A percentile compares a stretch with the other conserved stretches of the same genome.
phyloP scores from a whole-genome alignment of 2,329 filamentous ascomycete genomes.

The Phyllosticta paracitricarpa region DNA sequence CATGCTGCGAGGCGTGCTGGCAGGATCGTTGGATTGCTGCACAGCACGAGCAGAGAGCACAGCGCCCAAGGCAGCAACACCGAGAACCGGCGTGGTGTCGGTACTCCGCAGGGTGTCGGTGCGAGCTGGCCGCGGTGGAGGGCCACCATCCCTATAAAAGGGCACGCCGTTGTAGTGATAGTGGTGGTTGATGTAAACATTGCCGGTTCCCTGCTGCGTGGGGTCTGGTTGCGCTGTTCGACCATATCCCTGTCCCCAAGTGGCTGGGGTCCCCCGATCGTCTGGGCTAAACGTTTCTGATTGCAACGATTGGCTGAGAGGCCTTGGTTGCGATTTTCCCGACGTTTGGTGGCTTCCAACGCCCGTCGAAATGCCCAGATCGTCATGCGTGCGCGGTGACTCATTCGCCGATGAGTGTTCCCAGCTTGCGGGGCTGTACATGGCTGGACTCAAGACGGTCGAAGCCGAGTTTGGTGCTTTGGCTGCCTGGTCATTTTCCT shows the following conservation, averaged over 20 bases:
- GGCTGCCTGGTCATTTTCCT: not conserved
- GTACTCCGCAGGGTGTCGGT: constrained; percentile 5
- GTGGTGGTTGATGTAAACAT: constrained; percentile 9
- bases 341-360: not conserved
- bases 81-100: constrained; percentile 24
- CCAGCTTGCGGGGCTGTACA: constrained; percentile 6
- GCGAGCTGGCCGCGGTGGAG: not conserved
- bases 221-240: constrained; percentile 1
- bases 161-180: constrained; percentile 10
- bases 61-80: constrained; percentile 23
- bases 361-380: constrained; percentile 7
- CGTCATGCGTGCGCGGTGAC: constrained; percentile 3
- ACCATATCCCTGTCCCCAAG: constrained; percentile 5
- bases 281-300: constrained; percentile 1
- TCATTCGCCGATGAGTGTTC: not conserved
- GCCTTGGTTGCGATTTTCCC: not conserved
- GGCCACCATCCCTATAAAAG: constrained; percentile 5
- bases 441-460: constrained; percentile 3
- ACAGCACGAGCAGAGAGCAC: constrained; percentile 21
- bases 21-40: constrained; percentile 2
- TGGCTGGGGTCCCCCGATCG: constrained; percentile 8
- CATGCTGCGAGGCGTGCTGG: constrained; percentile 9
- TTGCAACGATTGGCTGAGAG: not conserved
- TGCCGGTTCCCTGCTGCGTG: constrained; percentile 4
- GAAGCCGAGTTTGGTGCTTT: constrained; percentile 2